A percentile compares a stretch with the other conserved stretches of the same genome.
These are phyloP conservation scores for Monsonia emarginata DNA, from an alignment of 441 rosid species.

Conservation along the genomic window DNA sequence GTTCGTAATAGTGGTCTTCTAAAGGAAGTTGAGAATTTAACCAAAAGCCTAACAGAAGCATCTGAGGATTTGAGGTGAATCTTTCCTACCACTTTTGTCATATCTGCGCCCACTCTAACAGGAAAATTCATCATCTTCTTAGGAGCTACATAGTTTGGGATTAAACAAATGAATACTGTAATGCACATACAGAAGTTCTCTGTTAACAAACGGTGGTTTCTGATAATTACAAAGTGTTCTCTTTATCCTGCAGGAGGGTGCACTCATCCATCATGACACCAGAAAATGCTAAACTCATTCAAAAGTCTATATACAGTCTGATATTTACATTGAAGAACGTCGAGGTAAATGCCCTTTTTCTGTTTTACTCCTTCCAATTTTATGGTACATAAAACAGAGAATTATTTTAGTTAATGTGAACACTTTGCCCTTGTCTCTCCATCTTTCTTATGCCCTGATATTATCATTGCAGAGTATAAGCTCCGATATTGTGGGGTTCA, in stretches of 20 bases:
- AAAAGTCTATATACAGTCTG: conserved; percentile 68
- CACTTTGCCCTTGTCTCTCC: not conserved
- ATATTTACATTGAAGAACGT: conserved; percentile 79
- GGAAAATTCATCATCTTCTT: not conserved
- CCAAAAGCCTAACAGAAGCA: conserved; percentile 72
- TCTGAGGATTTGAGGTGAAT: conserved; percentile 80
- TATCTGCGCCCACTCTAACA: not conserved
- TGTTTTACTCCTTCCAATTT: not conserved
- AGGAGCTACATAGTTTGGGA: no score
- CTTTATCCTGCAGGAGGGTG: conserved; percentile 43
- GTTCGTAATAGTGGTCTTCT: conserved; percentile 73
- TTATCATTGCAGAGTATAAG: conserved; percentile 57
- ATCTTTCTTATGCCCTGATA: conserved; percentile 6
- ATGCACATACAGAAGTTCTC: not conserved
- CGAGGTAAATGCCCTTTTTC: conserved; percentile 42
- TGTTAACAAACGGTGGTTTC: not conserved
- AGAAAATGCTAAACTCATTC: conserved; percentile 73
- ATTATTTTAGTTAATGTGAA: not conserved
- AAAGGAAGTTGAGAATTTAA: conserved; percentile 70
- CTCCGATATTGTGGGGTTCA: conserved; percentile 86
- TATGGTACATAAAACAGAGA: not conserved
- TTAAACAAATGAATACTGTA: not conserved
- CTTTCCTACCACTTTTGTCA: conserved; percentile 1
- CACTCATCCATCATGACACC: conserved; percentile 74
- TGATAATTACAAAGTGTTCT: not conserved